Evolutionary conservation across 441 rosid species (phyloP).

Genomic region (Adansonia rubrostipa): DNA sequence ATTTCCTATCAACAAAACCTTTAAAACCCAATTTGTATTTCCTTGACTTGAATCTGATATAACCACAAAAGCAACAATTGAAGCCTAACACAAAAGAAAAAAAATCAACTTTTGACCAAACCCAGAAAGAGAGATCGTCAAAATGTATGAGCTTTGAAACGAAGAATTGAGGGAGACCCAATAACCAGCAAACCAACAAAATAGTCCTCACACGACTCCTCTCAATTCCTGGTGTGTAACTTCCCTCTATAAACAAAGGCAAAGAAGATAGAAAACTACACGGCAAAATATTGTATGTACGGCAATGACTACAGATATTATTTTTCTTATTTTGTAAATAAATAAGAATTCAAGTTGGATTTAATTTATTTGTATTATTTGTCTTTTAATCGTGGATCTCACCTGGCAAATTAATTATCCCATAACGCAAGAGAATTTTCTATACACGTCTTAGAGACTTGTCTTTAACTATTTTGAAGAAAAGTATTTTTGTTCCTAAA

Average conservation of each 20-base stretch:
- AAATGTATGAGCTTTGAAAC: neutral
- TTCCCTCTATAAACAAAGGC: neutral
- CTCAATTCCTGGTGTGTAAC: neutral
- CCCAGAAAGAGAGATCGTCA: slow-evolving; percentile 7
- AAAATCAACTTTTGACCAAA: slow-evolving; percentile 7
- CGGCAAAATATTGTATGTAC: neutral
- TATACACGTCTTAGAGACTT: no score
- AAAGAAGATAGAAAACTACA: neutral
- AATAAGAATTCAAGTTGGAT: no score
- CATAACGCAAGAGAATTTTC: no score
- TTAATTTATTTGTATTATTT: no score
- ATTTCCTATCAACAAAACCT: slow-evolving; percentile 3
- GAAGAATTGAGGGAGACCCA: neutral
- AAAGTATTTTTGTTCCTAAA: no score
- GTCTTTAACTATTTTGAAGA: no score
- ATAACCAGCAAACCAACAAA: neutral
- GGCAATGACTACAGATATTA: no score
- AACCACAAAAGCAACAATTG: slow-evolving; percentile 4
- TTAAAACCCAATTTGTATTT: slow-evolving; percentile 7
- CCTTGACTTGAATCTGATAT: slow-evolving; percentile 7
- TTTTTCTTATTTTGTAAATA: no score
- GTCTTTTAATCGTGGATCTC: no score
- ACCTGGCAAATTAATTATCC: no score
- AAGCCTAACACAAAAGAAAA: slow-evolving; percentile 6
- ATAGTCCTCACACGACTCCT: neutral